Percentiles rank a stretch among this genome's conserved stretches.
Evolutionary conservation across 345 rosid species (phyloP).

Genomic region (Cardamine chenopodiifolia): DNA sequence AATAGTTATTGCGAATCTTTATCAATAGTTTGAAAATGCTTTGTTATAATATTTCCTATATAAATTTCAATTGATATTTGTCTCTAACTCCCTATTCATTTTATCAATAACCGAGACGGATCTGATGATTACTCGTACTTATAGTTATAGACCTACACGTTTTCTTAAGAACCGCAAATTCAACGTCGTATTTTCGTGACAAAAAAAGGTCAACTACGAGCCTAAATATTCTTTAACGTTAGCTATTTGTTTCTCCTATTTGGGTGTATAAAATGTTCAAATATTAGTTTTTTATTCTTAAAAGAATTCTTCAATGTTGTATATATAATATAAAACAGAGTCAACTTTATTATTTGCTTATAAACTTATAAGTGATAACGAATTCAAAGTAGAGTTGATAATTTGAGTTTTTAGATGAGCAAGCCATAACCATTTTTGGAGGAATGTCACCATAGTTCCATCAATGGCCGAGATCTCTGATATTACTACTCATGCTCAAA

Average conservation of each 20-base stretch:
- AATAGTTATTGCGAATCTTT: not conserved
- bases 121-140: not conserved
- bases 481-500: constrained; percentile 13
- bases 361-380: constrained; percentile 4
- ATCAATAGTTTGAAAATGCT: too few relatives aligned
- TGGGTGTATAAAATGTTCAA: not conserved
- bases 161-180: not conserved
- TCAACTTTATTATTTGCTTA: constrained; percentile 19
- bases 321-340: not conserved
- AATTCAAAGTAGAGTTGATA: constrained; percentile 29
- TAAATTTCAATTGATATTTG: not conserved
- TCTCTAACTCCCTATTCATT: not conserved
- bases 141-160: not conserved
- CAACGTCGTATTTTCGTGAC: not conserved
- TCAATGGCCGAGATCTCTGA: constrained; percentile 34
- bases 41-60: not conserved
- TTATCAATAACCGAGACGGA: not conserved
- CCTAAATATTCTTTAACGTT: not conserved
- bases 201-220: not conserved
- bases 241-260: not conserved
- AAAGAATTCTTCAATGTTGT: constrained; percentile 10
- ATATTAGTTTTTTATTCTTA: not conserved
- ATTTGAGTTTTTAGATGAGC: not conserved
- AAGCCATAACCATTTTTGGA: constrained; percentile 10
- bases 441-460: constrained; percentile 13